phyloP scores from a whole-genome alignment of 768 basidiomycete genomes.

The Hygrophorus russula region DNA sequence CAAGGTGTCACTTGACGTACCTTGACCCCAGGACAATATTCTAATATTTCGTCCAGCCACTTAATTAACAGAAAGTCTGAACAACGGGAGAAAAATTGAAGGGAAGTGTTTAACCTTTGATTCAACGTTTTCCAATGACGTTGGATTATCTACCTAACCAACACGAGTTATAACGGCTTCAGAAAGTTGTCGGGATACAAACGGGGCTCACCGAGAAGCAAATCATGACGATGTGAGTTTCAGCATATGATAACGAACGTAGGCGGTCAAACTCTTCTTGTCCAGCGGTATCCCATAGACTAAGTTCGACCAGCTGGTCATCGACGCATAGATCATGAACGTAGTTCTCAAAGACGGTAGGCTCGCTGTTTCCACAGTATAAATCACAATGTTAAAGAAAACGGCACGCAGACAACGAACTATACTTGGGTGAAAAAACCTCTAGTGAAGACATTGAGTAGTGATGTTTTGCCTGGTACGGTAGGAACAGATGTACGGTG shows the following conservation, averaged over 20 bases:
- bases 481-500: background rate
- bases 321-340: constrained; percentile 85
- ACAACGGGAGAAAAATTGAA: constrained; percentile 3
- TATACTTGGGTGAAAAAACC: constrained; percentile 95
- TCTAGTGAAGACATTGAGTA: constrained; percentile 79
- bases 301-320: constrained; percentile 80
- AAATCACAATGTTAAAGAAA: constrained; percentile 3
- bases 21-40: constrained; percentile 94
- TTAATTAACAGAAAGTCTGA: constrained; percentile 17
- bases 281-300: constrained; percentile 96
- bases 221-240: constrained; percentile 92
- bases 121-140: constrained; percentile 94
- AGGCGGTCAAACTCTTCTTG: constrained; percentile 95
- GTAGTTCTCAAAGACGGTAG: constrained; percentile 96
- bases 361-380: constrained; percentile 42
- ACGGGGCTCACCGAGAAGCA: constrained; percentile 73
- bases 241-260: constrained; percentile 90
- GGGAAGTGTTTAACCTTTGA: constrained; percentile 46
- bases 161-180: constrained; percentile 8
- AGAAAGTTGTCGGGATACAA: background rate
- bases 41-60: constrained; percentile 91
- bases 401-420: constrained; percentile 32
- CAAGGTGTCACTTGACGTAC: constrained; percentile 21
- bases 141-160: constrained; percentile 78
- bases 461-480: constrained; percentile 65